phyloP scores from a whole-genome alignment of 2,329 filamentous ascomycete genomes.

The Calycina herbarum region DNA sequence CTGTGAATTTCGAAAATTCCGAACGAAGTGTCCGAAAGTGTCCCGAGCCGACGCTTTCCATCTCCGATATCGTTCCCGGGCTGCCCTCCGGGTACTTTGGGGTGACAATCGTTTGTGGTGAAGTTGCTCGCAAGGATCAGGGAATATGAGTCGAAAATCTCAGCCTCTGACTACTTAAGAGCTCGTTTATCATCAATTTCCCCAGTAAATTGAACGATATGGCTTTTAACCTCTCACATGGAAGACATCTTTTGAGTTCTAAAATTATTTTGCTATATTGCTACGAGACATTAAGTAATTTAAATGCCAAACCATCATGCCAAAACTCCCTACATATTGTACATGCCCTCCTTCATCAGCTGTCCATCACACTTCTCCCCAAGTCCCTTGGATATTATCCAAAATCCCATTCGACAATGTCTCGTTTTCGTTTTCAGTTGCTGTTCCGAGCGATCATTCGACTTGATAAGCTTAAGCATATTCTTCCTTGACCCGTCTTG shows the following conservation, averaged over 20 bases:
- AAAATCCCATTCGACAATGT: background rate
- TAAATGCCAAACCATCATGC: background rate
- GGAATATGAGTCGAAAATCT: too few species aligned
- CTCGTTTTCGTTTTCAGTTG: slow-evolving; percentile 7
- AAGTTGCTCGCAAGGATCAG: too few species aligned
- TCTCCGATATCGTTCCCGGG: too few species aligned
- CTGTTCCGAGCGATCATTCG: slow-evolving; percentile 20
- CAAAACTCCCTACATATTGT: background rate
- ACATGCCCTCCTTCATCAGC: background rate
- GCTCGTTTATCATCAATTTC: too few species aligned
- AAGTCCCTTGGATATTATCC: background rate
- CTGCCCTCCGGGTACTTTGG: too few species aligned
- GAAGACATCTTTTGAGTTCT: background rate
- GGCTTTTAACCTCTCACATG: background rate
- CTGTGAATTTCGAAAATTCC: background rate
- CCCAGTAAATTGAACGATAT: too few species aligned
- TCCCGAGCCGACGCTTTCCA: background rate
- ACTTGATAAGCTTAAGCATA: slow-evolving; percentile 43
- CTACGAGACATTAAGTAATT: slow-evolving; percentile 11
- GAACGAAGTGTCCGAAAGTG: background rate
- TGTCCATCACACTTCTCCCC: background rate
- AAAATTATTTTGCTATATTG: background rate
- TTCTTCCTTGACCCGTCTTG: slow-evolving; percentile 68
- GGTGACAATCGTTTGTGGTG: too few species aligned
- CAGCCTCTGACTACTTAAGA: too few species aligned